Evolutionary conservation across 805 yeast genomes (phyloP), one percentile per base, ranked within the genome.

Genomic region (Danielia oregonensis): DNA sequence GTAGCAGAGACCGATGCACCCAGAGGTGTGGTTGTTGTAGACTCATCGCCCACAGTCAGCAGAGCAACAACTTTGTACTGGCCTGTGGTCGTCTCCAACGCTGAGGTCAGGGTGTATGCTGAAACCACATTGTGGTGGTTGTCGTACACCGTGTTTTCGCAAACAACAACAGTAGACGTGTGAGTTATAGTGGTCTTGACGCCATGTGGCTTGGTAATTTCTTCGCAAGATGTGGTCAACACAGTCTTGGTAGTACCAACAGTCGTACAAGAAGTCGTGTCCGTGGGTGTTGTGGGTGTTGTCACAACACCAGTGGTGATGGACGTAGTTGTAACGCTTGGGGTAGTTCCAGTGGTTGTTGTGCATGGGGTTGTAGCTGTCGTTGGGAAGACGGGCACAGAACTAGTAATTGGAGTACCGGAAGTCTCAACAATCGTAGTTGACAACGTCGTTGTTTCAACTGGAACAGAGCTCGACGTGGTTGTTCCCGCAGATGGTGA

Each of bases 321-420:
- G 7, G 31, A 5, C 12, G 31, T 18, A 17, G 27, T 29, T 6
- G 32, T 14, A 29, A 16, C 14, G 31, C 30, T 17, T 8, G 30
- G 14, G 14, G 30, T n/a, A n/a, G n/a, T n/a, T n/a, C n/a, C n/a
- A n/a, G n/a, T n/a, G n/a, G n/a, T n/a, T n/a, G n/a, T n/a, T n/a
- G n/a, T n/a, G n/a, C n/a, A n/a, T n/a, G n/a, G n/a, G n/a, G n/a
- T n/a, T n/a, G n/a, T n/a, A n/a, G n/a, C n/a, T n/a, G n/a, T n/a
- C n/a, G n/a, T n/a, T n/a, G n/a, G n/a, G n/a, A n/a, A n/a, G n/a
- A n/a, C n/a, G n/a, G n/a, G n/a, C n/a, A n/a, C n/a, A n/a, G n/a
- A n/a, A n/a, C n/a, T n/a, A n/a, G n/a, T n/a, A n/a, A n/a, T n/a
- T n/a, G n/a, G n/a, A n/a, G n/a, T n/a, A n/a, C n/a, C n/a, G n/a